Conservation (phyloP, 305 asterid genomes). For the Fraxinus baroniana region DNA sequence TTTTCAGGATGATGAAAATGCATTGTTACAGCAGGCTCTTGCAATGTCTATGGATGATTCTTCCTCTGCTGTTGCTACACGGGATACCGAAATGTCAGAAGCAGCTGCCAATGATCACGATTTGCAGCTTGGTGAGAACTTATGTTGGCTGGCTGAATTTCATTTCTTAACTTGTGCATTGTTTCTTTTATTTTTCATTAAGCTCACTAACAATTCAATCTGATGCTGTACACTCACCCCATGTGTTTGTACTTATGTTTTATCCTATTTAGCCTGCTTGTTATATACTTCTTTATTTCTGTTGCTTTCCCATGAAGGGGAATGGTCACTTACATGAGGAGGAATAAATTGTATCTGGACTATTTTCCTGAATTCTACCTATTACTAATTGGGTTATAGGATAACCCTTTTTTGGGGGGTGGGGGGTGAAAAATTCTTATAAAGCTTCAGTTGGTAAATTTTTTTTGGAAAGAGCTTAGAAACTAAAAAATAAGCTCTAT, state of each 20-base stretch:
- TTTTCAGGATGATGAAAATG: constrained; percentile 88
- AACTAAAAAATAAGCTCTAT: not conserved
- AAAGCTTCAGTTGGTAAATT: not conserved
- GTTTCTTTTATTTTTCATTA: not conserved
- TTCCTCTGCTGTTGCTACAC: constrained; percentile 56
- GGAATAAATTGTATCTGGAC: not conserved
- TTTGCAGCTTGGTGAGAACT: constrained; percentile 71
- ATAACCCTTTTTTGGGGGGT: not conserved
- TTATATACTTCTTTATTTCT: not conserved
- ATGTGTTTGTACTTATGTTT: not conserved
- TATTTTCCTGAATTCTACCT: not conserved
- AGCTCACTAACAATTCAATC: not conserved
- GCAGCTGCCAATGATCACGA: constrained; percentile 89
- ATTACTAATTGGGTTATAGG: not conserved
- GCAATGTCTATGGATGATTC: constrained; percentile 95
- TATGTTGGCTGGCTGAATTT: constrained; percentile 11
- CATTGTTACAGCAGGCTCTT: constrained; percentile 86
- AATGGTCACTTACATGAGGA: not conserved
- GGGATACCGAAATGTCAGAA: constrained; percentile 90
- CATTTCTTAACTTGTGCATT: not conserved
- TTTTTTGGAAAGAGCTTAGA: not conserved
- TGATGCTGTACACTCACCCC: not conserved
- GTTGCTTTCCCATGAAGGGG: not conserved
- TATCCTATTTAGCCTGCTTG: not conserved
- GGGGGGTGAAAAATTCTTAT: not conserved